Base-by-base conservation (phyloP, 805 yeast genomes). In the Yarrowia sp. region DNA sequence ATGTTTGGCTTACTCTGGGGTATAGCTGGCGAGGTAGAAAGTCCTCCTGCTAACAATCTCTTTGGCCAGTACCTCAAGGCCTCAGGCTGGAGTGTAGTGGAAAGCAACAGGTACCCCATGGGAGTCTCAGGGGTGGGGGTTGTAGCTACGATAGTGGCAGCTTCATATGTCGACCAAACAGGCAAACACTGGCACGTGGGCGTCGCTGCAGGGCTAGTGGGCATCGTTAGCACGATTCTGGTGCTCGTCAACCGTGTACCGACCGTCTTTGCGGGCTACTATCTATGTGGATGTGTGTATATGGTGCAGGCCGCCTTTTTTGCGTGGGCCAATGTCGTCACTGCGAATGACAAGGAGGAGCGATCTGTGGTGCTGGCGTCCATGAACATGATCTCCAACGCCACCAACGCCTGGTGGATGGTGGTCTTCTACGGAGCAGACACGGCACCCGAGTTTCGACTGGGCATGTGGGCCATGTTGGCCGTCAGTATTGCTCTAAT, bases 371-470 rank as follows among this genome's bases (percentile, higher is more conserved):
- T 78, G 10, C 71, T 76, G 43, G 80, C 78, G 1, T 75, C 71
- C 63, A 75, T 77, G 55, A 79, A 78, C 66, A 78, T 79, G 11
- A 74, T 78, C 4, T 82, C 84, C 9, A 83, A 82, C 68, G 82
- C 83, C 10, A 79, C 81, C 75, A 82, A 81, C 67, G 79, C 82
- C 63, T 82, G 84, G 81, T 81, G 84, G 12, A 82, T 80, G 69
- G 80, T 82, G 68, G 84, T 75, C 3, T 80, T 80, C 69, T 82
- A 75, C 70, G 83, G 84, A 9, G 81, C 84, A 0, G 73, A 72
- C 11, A 69, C 78, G n/a, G 79, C 82, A 3, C 84, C 84, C 2
- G 70, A 77, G 69, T 82, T 82, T 75, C 77, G 73, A 53, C 69
- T 71, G 11, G 84, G 84, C 8, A 64, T 64, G 68, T 64, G 68